Evolutionary conservation across 2,329 filamentous ascomycete genomes (phyloP).

Genomic region (Rutstroemia sp.): DNA sequence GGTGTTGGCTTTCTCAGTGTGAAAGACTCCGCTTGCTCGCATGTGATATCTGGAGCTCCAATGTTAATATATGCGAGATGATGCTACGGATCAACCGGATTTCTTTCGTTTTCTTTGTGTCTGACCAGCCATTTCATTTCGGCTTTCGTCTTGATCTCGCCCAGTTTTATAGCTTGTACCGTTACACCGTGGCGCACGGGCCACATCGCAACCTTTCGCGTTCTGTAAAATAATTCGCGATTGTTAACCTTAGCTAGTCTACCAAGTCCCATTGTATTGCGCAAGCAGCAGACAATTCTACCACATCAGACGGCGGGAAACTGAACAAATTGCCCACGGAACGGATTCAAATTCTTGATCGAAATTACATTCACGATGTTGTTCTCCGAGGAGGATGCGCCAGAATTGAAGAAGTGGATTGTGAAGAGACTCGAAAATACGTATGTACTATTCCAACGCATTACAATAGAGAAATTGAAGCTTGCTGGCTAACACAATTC

Average conservation of each 20-base stretch:
- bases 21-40: too few species aligned
- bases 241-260: background rate
- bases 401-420: slow-evolving; percentile 67
- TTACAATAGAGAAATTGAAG: slow-evolving; percentile 13
- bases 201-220: background rate
- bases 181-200: background rate
- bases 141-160: background rate
- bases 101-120: too few species aligned
- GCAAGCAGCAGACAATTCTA: background rate
- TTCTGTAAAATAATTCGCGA: background rate
- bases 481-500: background rate
- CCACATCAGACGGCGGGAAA: too few species aligned
- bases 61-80: too few species aligned
- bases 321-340: too few species aligned
- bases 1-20: too few species aligned
- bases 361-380: slow-evolving; percentile 40
- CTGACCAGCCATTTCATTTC: background rate
- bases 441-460: slow-evolving; percentile 37
- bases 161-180: background rate
- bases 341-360: background rate
- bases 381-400: slow-evolving; percentile 54
- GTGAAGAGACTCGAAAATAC: slow-evolving; percentile 70
- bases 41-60: too few species aligned
- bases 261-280: background rate
- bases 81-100: too few species aligned